phyloP scores from a whole-genome alignment of 805 yeast species.

The Candida easanensis region DNA sequence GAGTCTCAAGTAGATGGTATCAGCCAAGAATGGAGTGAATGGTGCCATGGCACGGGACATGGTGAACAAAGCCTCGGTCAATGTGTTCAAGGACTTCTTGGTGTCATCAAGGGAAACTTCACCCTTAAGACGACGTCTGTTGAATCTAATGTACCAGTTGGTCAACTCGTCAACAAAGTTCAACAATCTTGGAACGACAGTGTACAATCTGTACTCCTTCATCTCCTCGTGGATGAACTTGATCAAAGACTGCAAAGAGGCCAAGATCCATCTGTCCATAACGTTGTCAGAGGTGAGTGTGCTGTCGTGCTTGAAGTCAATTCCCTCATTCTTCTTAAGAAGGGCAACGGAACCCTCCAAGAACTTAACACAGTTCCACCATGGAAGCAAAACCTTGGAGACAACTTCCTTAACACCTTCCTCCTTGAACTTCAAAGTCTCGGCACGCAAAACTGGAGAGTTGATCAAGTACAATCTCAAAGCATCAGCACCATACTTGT shows the following conservation, averaged over 20 bases:
- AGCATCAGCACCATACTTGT: slow-evolving; percentile 97
- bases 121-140: slow-evolving; percentile 97
- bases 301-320: slow-evolving; percentile 73
- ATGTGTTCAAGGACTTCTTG: slow-evolving; percentile 80
- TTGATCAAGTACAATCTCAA: slow-evolving; percentile 92
- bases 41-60: slow-evolving; percentile 98
- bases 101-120: slow-evolving; percentile 85
- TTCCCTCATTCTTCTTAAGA: slow-evolving; percentile 68
- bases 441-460: slow-evolving; percentile 97
- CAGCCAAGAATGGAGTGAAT: slow-evolving; percentile 95
- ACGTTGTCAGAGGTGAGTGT: slow-evolving; percentile 70
- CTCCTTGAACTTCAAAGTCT: slow-evolving; percentile 93
- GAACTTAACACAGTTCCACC: slow-evolving; percentile 98
- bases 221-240: slow-evolving; percentile 86
- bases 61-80: slow-evolving; percentile 85
- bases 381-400: slow-evolving; percentile 91
- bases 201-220: slow-evolving; percentile 85
- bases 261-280: slow-evolving; percentile 97
- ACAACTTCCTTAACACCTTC: slow-evolving; percentile 99
- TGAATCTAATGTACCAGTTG: slow-evolving; percentile 98
- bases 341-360: slow-evolving; percentile 91
- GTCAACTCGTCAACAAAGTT: slow-evolving; percentile 90
- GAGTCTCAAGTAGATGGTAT: slow-evolving; percentile 79
- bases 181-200: slow-evolving; percentile 92
- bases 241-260: slow-evolving; percentile 91